These are phyloP conservation scores for Phytophthora parvispora DNA, from an alignment of 352 stramenopile species.

Conservation along the genomic window DNA sequence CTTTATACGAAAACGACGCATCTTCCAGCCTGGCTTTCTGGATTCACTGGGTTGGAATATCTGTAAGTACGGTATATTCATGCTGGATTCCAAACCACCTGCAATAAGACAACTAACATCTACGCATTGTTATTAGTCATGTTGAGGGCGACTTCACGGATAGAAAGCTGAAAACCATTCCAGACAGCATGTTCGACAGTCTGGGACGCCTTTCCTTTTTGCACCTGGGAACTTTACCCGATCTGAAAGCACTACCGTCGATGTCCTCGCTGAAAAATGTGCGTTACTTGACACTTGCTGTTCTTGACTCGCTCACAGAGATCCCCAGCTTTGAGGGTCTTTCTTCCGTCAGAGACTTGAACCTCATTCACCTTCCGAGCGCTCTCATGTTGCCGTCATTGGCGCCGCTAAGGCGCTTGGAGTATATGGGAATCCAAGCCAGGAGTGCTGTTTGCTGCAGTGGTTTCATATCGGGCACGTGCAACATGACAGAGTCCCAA, in stretches of 20 bases:
- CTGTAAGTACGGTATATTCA: slow-evolving; percentile 1
- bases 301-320: background rate
- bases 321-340: background rate
- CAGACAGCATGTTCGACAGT: background rate
- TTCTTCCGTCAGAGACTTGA: background rate
- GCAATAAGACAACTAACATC: background rate
- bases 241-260: background rate
- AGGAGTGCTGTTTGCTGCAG: background rate
- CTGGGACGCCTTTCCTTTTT: background rate
- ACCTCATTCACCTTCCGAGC: background rate
- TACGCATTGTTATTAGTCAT: background rate
- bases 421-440: background rate
- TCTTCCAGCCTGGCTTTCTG: background rate
- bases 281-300: background rate
- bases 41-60: background rate
- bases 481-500: background rate
- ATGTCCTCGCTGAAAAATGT: background rate
- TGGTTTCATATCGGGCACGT: background rate
- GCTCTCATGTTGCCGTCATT: background rate
- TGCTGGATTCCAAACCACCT: background rate
- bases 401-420: background rate
- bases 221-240: background rate
- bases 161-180: background rate
- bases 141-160: background rate
- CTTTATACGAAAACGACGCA: background rate